A percentile compares a stretch with the other conserved stretches of the same genome.
phyloP scores from a whole-genome alignment of 2,329 filamentous ascomycete genomes.

The Talaromyces atroroseus region DNA sequence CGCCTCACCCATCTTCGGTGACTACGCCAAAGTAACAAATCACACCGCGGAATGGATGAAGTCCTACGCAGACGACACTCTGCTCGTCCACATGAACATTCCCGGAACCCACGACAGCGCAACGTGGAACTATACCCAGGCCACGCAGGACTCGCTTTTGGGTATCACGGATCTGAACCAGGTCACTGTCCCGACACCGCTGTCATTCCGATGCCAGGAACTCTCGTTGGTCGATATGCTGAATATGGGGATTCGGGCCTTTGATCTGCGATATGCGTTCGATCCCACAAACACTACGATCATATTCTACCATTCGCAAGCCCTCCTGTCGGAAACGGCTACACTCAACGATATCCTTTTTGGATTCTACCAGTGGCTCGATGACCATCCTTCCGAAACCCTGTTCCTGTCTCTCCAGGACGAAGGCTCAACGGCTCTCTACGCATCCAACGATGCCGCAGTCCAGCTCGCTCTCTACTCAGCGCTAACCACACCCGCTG shows the following conservation, averaged over 20 bases:
- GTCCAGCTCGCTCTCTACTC: slow-evolving; percentile 37
- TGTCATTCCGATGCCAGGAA: slow-evolving; percentile 42
- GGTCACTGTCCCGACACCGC: slow-evolving; percentile 22
- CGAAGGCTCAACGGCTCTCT: slow-evolving; percentile 27
- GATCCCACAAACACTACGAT: slow-evolving; percentile 43
- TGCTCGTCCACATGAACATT: slow-evolving; percentile 45
- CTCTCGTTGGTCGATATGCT: slow-evolving; percentile 37
- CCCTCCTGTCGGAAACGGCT: slow-evolving; percentile 41
- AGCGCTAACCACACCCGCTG: slow-evolving; percentile 34
- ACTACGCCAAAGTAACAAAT: slow-evolving; percentile 19
- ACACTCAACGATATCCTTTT: slow-evolving; percentile 43
- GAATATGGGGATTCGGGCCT: slow-evolving; percentile 44
- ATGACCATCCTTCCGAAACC: slow-evolving; percentile 42
- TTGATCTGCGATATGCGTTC: slow-evolving; percentile 48
- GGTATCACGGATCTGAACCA: slow-evolving; percentile 39
- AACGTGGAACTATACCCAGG: slow-evolving; percentile 48
- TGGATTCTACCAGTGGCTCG: slow-evolving; percentile 47
- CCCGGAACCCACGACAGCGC: slow-evolving; percentile 48
- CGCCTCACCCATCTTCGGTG: slow-evolving; percentile 42
- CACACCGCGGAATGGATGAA: slow-evolving; percentile 44
- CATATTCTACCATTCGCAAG: slow-evolving; percentile 47
- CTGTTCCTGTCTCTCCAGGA: slow-evolving; percentile 47
- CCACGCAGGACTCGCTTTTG: slow-evolving; percentile 37
- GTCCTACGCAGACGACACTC: slow-evolving; percentile 37
- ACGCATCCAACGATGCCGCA: slow-evolving; percentile 26